Conservation (phyloP, 176 grass and related monocot species). For the Pontederia crassipes region DNA sequence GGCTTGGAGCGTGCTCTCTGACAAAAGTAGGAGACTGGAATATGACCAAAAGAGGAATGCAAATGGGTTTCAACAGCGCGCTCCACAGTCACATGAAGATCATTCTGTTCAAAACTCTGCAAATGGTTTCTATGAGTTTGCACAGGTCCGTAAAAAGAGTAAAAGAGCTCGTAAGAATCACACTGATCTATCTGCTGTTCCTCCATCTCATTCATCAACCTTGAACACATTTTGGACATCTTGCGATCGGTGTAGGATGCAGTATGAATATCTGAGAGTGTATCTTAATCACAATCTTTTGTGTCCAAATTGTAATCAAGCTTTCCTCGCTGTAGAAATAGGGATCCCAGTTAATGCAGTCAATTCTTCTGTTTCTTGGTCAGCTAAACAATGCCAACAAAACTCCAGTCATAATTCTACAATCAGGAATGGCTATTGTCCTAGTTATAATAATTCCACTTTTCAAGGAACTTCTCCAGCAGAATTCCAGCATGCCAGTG, state of each 20-base stretch:
- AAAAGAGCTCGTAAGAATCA: constrained; percentile 45
- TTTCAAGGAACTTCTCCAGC: constrained; percentile 38
- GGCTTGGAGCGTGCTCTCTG: constrained; percentile 82
- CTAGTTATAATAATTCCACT: constrained; percentile 36
- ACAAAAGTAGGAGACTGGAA: constrained; percentile 47
- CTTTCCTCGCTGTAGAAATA: constrained; percentile 74
- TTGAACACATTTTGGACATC: constrained; percentile 86
- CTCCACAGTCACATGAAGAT: constrained; percentile 15
- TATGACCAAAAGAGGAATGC: constrained; percentile 70
- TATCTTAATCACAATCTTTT: constrained; percentile 91
- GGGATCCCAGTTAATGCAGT: constrained; percentile 46
- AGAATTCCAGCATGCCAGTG: constrained; percentile 45
- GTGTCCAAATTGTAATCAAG: constrained; percentile 81
- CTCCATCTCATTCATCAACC: constrained; percentile 30
- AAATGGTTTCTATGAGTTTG: constrained; percentile 48
- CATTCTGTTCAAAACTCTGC: constrained; percentile 33
- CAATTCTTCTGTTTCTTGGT: constrained; percentile 51
- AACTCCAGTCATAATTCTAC: constrained; percentile 28
- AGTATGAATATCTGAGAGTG: constrained; percentile 83
- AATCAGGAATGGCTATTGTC: constrained; percentile 39
- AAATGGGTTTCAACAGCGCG: constrained; percentile 3
- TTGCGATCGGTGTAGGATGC: constrained; percentile 84
- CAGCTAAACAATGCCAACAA: constrained; percentile 39
- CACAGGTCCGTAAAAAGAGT: constrained; percentile 47
- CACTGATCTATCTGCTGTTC: constrained; percentile 15